Conservation (phyloP, 352 stramenopile genomes). For the Saprolegnia diclina region DNA sequence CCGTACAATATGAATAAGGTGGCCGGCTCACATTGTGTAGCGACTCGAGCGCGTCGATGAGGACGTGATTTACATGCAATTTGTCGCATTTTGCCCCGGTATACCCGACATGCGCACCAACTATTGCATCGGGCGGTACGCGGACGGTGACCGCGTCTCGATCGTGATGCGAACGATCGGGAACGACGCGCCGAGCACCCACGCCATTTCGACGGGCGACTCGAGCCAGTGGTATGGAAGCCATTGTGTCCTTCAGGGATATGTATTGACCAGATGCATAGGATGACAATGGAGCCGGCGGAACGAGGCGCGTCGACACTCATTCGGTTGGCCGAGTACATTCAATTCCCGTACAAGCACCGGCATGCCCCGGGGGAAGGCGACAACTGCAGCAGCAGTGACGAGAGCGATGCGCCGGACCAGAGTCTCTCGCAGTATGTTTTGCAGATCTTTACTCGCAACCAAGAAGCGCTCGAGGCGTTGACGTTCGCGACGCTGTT, state of each 20-base stretch:
- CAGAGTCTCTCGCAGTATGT: not conserved
- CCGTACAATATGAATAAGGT: not conserved
- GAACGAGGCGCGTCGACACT: not conserved
- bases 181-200: not conserved
- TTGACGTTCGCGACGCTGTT: not conserved
- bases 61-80: not conserved
- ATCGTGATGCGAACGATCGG: not conserved
- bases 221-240: not conserved
- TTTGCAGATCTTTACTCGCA: not conserved
- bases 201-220: too few species aligned
- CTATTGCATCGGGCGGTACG: not conserved
- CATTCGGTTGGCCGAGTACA: not conserved
- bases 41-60: not conserved
- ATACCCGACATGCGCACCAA: not conserved
- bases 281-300: not conserved
- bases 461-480: not conserved
- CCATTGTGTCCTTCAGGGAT: not conserved
- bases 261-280: not conserved
- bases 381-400: not conserved
- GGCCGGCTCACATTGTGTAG: not conserved
- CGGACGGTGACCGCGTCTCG: not conserved
- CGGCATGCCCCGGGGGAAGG: not conserved
- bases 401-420: not conserved
- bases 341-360: not conserved
- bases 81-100: not conserved